A percentile compares a stretch with the other conserved stretches of the same genome.
Conservation (phyloP, 2,329 filamentous ascomycete species). For the Fusarium sp. region DNA sequence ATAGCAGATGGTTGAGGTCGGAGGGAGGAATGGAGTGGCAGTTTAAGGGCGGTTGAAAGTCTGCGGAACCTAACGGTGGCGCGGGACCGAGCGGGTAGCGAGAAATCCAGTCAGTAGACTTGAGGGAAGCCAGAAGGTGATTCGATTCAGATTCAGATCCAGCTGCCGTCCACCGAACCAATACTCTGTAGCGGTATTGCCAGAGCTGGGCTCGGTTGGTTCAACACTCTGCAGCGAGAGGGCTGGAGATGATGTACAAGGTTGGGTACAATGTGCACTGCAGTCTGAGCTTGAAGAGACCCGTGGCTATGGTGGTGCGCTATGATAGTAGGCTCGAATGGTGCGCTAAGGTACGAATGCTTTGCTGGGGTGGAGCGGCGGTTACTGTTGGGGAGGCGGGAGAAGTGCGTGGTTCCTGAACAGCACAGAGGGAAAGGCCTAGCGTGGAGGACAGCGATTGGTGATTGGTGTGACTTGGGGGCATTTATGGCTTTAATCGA, state of each 20-base stretch:
- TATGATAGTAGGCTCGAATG: slow-evolving; percentile 32
- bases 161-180: slow-evolving; percentile 42
- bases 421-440: slow-evolving; percentile 34
- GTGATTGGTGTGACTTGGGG: slow-evolving; percentile 48
- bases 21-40: slow-evolving; percentile 36
- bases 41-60: slow-evolving; percentile 42
- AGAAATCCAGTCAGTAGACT: slow-evolving; percentile 15
- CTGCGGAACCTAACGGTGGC: slow-evolving; percentile 37
- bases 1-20: slow-evolving; percentile 37
- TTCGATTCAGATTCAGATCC: not conserved
- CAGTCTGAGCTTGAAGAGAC: slow-evolving; percentile 42
- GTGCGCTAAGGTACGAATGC: slow-evolving; percentile 42
- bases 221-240: slow-evolving; percentile 35
- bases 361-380: slow-evolving; percentile 43
- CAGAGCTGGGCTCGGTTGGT: slow-evolving; percentile 34
- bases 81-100: slow-evolving; percentile 22
- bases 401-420: slow-evolving; percentile 40
- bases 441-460: slow-evolving; percentile 52
- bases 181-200: slow-evolving; percentile 31
- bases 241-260: slow-evolving; percentile 45
- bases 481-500: slow-evolving; percentile 28
- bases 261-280: slow-evolving; percentile 39
- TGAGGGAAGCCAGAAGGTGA: slow-evolving; percentile 23
- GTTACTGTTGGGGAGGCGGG: slow-evolving; percentile 34
- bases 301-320: slow-evolving; percentile 38